These are phyloP conservation scores for Colletotrichum godetiae DNA, from an alignment of 2,329 filamentous ascomycete genomes.

Conservation along the genomic window DNA sequence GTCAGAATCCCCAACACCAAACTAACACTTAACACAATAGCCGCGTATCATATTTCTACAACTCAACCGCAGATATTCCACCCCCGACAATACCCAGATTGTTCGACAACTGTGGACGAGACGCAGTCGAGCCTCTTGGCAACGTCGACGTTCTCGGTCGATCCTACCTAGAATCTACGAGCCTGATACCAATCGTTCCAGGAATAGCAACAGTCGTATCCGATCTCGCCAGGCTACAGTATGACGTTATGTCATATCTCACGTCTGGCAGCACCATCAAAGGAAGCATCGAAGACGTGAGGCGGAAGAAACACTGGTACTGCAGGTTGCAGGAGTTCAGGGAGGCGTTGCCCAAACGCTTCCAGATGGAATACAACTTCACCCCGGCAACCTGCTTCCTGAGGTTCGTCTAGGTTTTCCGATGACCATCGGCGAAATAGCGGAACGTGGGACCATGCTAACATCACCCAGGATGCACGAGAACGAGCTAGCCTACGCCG, in stretches of 20 bases:
- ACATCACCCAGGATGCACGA: conserved; percentile 24
- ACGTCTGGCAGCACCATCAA: conserved; percentile 24
- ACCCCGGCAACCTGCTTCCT: conserved; percentile 22
- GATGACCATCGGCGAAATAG: not conserved
- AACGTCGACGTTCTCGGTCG: conserved; percentile 28
- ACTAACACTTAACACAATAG: not conserved
- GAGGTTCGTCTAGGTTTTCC: not conserved
- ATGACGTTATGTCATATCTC: conserved; percentile 28
- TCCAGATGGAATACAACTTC: conserved; percentile 21
- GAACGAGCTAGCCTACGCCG: conserved; percentile 26
- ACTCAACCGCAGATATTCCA: conserved; percentile 12
- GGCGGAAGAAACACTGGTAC: conserved; percentile 10
- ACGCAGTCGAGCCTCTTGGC: conserved; percentile 9
- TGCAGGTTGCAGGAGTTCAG: conserved; percentile 19
- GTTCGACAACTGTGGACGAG: conserved; percentile 20
- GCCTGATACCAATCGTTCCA: not conserved
- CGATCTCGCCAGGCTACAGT: conserved; percentile 18
- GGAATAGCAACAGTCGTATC: conserved; percentile 21
- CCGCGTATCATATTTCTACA: conserved; percentile 31
- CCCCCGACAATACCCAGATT: conserved; percentile 22
- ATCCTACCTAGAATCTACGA: not conserved
- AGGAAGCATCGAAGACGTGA: conserved; percentile 9
- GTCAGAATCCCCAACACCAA: not conserved
- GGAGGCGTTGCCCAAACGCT: conserved; percentile 5
- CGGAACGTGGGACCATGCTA: not conserved